Conservation (phyloP, 1,284 basidiomycete species). For the Waitea zeae region DNA sequence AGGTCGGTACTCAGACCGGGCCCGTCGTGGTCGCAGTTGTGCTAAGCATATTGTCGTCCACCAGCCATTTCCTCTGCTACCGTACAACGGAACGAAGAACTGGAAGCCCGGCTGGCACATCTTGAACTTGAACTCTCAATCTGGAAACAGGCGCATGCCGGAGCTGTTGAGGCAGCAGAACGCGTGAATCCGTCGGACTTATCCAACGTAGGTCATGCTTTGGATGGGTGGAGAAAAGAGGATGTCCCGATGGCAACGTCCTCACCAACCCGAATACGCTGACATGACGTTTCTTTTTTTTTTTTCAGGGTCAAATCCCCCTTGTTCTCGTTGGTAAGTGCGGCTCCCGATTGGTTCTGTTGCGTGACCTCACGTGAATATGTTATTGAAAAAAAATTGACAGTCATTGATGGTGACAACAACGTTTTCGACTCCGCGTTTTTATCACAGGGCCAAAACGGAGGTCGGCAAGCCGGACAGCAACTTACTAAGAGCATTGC, state of each 20-base stretch:
- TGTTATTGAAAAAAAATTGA: too few relatives aligned
- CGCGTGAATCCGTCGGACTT: slow-evolving; percentile 40
- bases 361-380: too few relatives aligned
- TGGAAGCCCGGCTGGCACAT: slow-evolving; percentile 43
- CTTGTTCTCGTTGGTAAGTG: too few relatives aligned
- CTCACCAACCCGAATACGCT: too few relatives aligned
- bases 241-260: too few relatives aligned
- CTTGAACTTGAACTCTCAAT: slow-evolving; percentile 50
- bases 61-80: slow-evolving; percentile 45
- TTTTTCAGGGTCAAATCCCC: too few relatives aligned
- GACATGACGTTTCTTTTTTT: too few relatives aligned
- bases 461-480: slow-evolving; percentile 51
- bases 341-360: too few relatives aligned
- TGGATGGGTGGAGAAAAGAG: too few relatives aligned
- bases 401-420: slow-evolving; percentile 50
- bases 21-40: neutral
- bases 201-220: too few relatives aligned
- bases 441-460: slow-evolving; percentile 41
- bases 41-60: too few relatives aligned
- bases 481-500: slow-evolving; percentile 46
- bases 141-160: slow-evolving; percentile 52
- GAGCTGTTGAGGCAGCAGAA: slow-evolving; percentile 36
- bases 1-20: slow-evolving; percentile 17
- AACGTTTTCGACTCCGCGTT: slow-evolving; percentile 44
- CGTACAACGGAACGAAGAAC: slow-evolving; percentile 39